Conservation (phyloP, 2,329 filamentous ascomycete genomes). For the Trichophyton equinum region DNA sequence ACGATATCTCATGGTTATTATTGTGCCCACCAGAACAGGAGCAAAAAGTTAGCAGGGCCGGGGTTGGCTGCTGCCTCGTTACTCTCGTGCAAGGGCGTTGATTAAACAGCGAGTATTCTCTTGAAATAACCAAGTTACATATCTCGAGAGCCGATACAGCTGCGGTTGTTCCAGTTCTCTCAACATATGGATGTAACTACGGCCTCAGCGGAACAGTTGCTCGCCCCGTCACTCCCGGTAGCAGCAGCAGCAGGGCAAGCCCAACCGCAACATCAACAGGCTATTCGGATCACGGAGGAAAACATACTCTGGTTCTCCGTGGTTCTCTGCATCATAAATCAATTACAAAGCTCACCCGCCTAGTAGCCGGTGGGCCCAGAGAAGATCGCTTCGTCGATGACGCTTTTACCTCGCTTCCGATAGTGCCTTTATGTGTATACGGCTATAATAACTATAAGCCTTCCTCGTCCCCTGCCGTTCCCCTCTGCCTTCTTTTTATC, state of each 20-base stretch:
- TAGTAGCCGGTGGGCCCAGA: neutral
- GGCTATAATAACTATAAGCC: neutral
- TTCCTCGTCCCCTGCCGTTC: neutral
- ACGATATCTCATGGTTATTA: neutral
- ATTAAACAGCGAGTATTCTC: too few species aligned
- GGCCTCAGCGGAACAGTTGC: too few species aligned
- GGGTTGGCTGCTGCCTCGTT: too few species aligned
- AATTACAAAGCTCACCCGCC: neutral
- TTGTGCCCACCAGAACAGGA: neutral
- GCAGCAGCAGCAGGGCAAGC: too few species aligned
- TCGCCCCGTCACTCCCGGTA: too few species aligned
- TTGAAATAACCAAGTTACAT: too few species aligned
- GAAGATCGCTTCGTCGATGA: neutral
- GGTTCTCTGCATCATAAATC: neutral
- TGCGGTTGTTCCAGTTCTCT: too few species aligned
- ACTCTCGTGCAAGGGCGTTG: too few species aligned
- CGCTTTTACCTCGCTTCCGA: neutral
- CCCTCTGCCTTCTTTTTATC: neutral
- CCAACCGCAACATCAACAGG: too few species aligned
- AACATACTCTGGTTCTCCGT: neutral
- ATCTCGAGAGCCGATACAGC: too few species aligned
- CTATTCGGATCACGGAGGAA: neutral
- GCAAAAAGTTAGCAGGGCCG: neutral
- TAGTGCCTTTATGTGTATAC: neutral
- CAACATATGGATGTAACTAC: too few species aligned